These are phyloP conservation scores for Dissophora ornata DNA, from an alignment of 192 early-diverging fungal species.

Conservation along the genomic window DNA sequence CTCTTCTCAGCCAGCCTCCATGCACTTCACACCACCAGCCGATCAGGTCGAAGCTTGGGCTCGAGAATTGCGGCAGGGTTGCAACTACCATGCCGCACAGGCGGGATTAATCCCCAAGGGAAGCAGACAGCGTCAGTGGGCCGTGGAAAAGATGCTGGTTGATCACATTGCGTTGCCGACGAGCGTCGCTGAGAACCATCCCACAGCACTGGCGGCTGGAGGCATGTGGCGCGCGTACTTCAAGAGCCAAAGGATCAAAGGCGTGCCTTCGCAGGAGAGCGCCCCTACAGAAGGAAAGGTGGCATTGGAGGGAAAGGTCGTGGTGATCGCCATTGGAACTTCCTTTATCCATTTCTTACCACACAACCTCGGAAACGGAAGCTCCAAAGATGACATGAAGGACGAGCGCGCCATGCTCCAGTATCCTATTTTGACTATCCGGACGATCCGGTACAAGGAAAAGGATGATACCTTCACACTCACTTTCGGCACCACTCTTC, in stretches of 20 bases:
- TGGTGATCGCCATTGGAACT: slow-evolving; percentile 36
- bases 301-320: slow-evolving; percentile 30
- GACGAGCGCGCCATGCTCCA: slow-evolving; percentile 45
- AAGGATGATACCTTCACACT: slow-evolving; percentile 40
- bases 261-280: slow-evolving; percentile 21
- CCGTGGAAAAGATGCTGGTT: slow-evolving; percentile 37
- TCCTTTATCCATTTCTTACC: slow-evolving; percentile 32
- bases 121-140: slow-evolving; percentile 48
- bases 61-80: slow-evolving; percentile 39
- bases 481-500: slow-evolving; percentile 42
- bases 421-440: slow-evolving; percentile 40
- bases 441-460: slow-evolving; percentile 45
- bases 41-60: slow-evolving; percentile 44
- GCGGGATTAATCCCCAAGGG: slow-evolving; percentile 50
- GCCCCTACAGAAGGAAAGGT: slow-evolving; percentile 28
- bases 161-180: slow-evolving; percentile 40
- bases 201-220: slow-evolving; percentile 40
- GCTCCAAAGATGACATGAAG: slow-evolving; percentile 50
- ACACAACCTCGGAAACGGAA: slow-evolving; percentile 48
- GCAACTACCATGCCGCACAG: slow-evolving; percentile 47
- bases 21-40: slow-evolving; percentile 46
- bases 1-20: slow-evolving; percentile 42
- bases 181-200: slow-evolving; percentile 43
- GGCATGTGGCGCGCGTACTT: slow-evolving; percentile 52
- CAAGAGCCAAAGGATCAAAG: slow-evolving; percentile 43